A percentile compares a stretch with the other conserved stretches of the same genome.
Conservation (phyloP, 192 early-diverging fungal species). For the Mortierella antarctica region DNA sequence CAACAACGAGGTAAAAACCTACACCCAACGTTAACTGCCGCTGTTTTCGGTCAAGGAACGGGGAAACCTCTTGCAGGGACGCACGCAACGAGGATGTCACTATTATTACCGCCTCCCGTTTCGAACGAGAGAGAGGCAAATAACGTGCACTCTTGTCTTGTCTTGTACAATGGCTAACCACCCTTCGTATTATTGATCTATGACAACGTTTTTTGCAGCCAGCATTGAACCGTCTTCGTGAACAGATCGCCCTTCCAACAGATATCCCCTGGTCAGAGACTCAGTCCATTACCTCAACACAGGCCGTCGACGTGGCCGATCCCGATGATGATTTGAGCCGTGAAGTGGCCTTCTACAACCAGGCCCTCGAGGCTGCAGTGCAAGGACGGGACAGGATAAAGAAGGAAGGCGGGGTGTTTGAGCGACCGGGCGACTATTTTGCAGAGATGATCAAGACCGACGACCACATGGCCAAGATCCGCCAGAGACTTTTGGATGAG, state of each 20-base stretch:
- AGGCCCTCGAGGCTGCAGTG: conserved; percentile 84
- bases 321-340: conserved; percentile 91
- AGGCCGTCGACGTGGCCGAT: conserved; percentile 66
- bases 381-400: conserved; percentile 70
- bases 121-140: neutral
- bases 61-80: too few relatives aligned
- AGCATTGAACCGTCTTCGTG: conserved; percentile 67
- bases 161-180: neutral
- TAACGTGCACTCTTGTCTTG: too few relatives aligned
- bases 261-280: conserved; percentile 78
- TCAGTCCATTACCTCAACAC: conserved; percentile 67
- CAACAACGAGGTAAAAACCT: conserved; percentile 46
- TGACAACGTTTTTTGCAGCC: conserved; percentile 40
- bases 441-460: conserved; percentile 99
- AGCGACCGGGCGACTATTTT: conserved; percentile 94
- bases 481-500: conserved; percentile 89
- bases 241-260: conserved; percentile 66
- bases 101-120: too few relatives aligned
- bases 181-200: neutral
- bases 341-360: conserved; percentile 94
- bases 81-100: too few relatives aligned
- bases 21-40: neutral
- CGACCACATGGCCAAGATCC: conserved; percentile 92
- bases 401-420: conserved; percentile 77
- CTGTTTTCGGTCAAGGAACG: too few relatives aligned